These are phyloP conservation scores for Vigna unguiculata DNA, from an alignment of 306 rosid genomes.

Conservation along the genomic window DNA sequence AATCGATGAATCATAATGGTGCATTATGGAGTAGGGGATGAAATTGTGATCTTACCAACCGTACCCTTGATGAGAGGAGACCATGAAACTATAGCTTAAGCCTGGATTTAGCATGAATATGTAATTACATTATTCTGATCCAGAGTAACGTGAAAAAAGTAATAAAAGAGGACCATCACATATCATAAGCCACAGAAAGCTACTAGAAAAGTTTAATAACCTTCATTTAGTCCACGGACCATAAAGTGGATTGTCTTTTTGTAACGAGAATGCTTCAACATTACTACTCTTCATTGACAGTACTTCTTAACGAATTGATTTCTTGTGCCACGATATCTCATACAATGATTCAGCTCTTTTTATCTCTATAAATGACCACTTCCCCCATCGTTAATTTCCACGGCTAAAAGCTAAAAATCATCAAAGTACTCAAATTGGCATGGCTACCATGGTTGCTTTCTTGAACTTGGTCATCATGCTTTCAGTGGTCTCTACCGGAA, in stretches of 20 bases:
- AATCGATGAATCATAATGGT: conserved; percentile 34
- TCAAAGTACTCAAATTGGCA: conserved; percentile 28
- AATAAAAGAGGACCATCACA: not conserved
- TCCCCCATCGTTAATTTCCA: conserved; percentile 36
- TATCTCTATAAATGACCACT: conserved; percentile 54
- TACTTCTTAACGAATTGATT: conserved; percentile 51
- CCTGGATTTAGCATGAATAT: not conserved
- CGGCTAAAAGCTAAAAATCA: conserved; percentile 38
- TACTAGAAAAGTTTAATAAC: conserved; percentile 2
- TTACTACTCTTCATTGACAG: conserved; percentile 56
- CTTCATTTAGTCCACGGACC: conserved; percentile 23
- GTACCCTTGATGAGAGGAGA: conserved; percentile 4
- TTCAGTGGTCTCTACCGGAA: conserved; percentile 50
- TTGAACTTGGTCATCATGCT: conserved; percentile 55
- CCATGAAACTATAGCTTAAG: conserved; percentile 9
- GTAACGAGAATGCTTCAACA: conserved; percentile 61
- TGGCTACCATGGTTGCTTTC: conserved; percentile 58
- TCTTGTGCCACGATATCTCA: conserved; percentile 52
- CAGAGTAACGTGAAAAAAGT: conserved; percentile 14
- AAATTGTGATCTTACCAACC: conserved; percentile 3
- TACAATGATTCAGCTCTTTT: conserved; percentile 30
- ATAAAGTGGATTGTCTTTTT: conserved; percentile 52
- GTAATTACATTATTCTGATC: conserved; percentile 17
- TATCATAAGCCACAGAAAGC: conserved; percentile 3
- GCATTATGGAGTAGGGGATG: conserved; percentile 11